Conservation (phyloP, 495 filamentous ascomycete genomes). For the Cairneyella variabilis region DNA sequence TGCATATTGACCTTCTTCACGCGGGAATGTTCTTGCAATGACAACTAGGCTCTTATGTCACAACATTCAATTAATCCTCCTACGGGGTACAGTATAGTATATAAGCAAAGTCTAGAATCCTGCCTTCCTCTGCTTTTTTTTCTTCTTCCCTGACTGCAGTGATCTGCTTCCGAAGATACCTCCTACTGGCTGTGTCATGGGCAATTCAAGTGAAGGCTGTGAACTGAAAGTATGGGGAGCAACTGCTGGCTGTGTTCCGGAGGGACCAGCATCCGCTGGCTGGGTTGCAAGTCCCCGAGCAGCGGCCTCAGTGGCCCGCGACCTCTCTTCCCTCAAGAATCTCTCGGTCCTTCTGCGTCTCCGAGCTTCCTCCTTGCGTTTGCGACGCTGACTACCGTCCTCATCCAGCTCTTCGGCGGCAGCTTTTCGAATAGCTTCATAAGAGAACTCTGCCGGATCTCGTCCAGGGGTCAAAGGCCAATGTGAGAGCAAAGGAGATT, state of each 20-base stretch:
- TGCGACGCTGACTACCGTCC: slow-evolving; percentile 3
- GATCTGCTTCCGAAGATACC: slow-evolving; percentile 34
- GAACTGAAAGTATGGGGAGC: slow-evolving; percentile 15
- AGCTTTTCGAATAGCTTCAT: slow-evolving; percentile 3
- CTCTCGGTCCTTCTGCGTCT: slow-evolving; percentile 16
- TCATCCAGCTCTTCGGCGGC: slow-evolving; percentile 1
- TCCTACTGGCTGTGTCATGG: slow-evolving; percentile 39
- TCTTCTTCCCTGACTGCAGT: slow-evolving; percentile 28
- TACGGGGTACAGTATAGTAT: no score
- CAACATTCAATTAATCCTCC: no score
- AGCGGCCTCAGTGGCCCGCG: neutral
- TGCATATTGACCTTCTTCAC: no score
- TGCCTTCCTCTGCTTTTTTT: slow-evolving; percentile 22
- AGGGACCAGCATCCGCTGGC: neutral
- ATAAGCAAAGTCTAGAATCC: slow-evolving; percentile 22
- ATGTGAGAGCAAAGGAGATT: slow-evolving; percentile 15
- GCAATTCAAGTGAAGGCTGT: slow-evolving; percentile 18
- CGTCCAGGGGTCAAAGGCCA: slow-evolving; percentile 22
- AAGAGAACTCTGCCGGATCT: slow-evolving; percentile 22
- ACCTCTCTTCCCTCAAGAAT: slow-evolving; percentile 11
- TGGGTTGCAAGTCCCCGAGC: slow-evolving; percentile 2
- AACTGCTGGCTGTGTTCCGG: slow-evolving; percentile 21
- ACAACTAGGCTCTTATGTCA: no score
- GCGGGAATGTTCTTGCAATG: no score
- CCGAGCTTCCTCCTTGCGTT: slow-evolving; percentile 5